phyloP scores from a whole-genome alignment of 805 yeast species.

The Candida oleophila region DNA sequence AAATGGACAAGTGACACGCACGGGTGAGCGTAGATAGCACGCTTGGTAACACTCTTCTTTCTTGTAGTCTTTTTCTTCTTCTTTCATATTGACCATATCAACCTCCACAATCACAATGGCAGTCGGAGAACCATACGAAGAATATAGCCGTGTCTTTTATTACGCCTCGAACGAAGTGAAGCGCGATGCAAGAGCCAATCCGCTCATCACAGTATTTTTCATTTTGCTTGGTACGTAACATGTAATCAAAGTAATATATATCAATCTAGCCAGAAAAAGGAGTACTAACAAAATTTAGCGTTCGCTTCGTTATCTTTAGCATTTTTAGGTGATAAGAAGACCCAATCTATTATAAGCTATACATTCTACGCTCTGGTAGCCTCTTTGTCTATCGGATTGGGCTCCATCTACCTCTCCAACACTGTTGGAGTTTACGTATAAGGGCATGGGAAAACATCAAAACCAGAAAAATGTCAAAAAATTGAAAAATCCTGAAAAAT shows the following conservation, averaged over 20 bases:
- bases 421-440: conserved; percentile 44
- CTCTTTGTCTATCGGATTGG: conserved; percentile 36
- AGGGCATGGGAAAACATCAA: background rate
- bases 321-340: conserved; percentile 27
- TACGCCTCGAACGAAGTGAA: conserved; percentile 22
- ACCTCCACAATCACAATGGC: conserved; percentile 10
- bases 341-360: conserved; percentile 22
- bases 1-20: too few relatives aligned
- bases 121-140: conserved; percentile 28
- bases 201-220: conserved; percentile 19
- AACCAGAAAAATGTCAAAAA: background rate
- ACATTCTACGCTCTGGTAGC: conserved; percentile 32
- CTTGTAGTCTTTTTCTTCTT: too few relatives aligned
- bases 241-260: too few relatives aligned
- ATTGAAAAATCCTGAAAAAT: background rate
- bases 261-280: too few relatives aligned
- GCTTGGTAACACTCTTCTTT: too few relatives aligned
- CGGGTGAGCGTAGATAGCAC: too few relatives aligned
- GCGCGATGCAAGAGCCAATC: conserved; percentile 9
- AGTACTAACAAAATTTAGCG: conserved; percentile 22
- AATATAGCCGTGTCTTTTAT: conserved; percentile 19
- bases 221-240: conserved; percentile 23
- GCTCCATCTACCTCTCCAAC: conserved; percentile 37
- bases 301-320: conserved; percentile 29
- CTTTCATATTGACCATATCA: background rate